A percentile compares a stretch with the other conserved stretches of the same genome.
phyloP scores from a whole-genome alignment of 1,139 yeast species.

The Spathaspora sp. region DNA sequence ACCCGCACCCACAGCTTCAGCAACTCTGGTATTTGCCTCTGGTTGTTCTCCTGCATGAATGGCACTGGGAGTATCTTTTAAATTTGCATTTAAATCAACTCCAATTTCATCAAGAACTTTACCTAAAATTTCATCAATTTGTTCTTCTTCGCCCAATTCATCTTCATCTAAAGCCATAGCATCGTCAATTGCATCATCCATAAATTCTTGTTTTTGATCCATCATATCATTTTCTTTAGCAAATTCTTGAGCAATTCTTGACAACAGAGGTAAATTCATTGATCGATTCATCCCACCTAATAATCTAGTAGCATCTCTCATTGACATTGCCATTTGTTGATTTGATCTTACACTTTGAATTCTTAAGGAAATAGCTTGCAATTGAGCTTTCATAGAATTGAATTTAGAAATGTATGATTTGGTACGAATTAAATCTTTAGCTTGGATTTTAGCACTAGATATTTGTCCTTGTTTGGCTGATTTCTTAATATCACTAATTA shows the following conservation, averaged over 20 bases:
- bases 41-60: slow-evolving; percentile 32
- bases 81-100: slow-evolving; percentile 69
- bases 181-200: slow-evolving; percentile 97
- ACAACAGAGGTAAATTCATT: slow-evolving; percentile 88
- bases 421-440: slow-evolving; percentile 90
- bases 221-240: slow-evolving; percentile 91
- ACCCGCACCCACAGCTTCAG: slow-evolving; percentile 43
- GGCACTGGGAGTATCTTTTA: slow-evolving; percentile 68
- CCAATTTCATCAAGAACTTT: slow-evolving; percentile 96
- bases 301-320: slow-evolving; percentile 92
- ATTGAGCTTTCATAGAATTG: slow-evolving; percentile 90
- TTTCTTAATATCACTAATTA: slow-evolving; percentile 81
- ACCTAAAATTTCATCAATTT: slow-evolving; percentile 87
- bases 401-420: slow-evolving; percentile 80
- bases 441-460: slow-evolving; percentile 89
- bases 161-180: slow-evolving; percentile 84
- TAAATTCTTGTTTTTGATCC: slow-evolving; percentile 98
- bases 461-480: slow-evolving; percentile 89
- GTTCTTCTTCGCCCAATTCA: slow-evolving; percentile 70
- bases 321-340: slow-evolving; percentile 92
- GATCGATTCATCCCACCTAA: slow-evolving; percentile 83
- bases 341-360: slow-evolving; percentile 89
- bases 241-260: slow-evolving; percentile 91
- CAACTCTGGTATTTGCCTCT: slow-evolving; percentile 36
- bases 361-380: slow-evolving; percentile 89